phyloP scores from a whole-genome alignment of 2,329 filamentous ascomycete genomes.

The Didymella exigua region DNA sequence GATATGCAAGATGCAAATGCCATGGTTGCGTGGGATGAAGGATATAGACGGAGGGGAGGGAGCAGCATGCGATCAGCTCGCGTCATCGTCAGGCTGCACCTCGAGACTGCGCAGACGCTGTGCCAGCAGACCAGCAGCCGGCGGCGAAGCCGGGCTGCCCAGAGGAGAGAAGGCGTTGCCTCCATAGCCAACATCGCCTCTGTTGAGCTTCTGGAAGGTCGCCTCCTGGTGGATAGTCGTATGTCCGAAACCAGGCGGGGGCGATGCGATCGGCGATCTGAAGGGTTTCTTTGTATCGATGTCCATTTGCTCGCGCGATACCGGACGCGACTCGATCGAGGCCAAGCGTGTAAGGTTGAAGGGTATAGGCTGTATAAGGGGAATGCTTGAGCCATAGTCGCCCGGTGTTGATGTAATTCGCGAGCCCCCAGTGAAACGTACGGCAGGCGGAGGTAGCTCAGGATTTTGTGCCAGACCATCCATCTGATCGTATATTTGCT shows the following conservation, averaged over 20 bases:
- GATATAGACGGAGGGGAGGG: no score
- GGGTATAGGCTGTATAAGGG: slow-evolving; percentile 59
- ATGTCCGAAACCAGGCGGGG: slow-evolving; percentile 25
- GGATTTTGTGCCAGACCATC: slow-evolving; percentile 33
- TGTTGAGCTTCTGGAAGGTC: slow-evolving; percentile 71
- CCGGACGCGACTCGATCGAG: slow-evolving; percentile 38
- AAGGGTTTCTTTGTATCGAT: slow-evolving; percentile 35
- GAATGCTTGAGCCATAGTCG: slow-evolving; percentile 31
- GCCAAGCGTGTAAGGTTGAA: slow-evolving; percentile 51
- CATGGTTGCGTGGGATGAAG: neutral
- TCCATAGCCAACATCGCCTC: slow-evolving; percentile 61
- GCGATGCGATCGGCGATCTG: slow-evolving; percentile 29
- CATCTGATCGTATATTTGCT: slow-evolving; percentile 35
- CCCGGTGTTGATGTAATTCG: slow-evolving; percentile 29
- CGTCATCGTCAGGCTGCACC: slow-evolving; percentile 43
- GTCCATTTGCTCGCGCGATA: slow-evolving; percentile 43
- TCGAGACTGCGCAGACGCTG: slow-evolving; percentile 70
- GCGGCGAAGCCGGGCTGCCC: slow-evolving; percentile 60
- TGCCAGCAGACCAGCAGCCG: slow-evolving; percentile 71
- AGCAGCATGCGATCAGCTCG: neutral
- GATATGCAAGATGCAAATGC: neutral
- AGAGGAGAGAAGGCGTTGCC: slow-evolving; percentile 43
- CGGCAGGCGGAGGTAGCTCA: slow-evolving; percentile 40
- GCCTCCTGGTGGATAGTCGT: slow-evolving; percentile 19
- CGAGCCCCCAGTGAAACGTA: slow-evolving; percentile 39